phyloP scores from a whole-genome alignment of 2,329 filamentous ascomycete species.

The Aspergillus niger region DNA sequence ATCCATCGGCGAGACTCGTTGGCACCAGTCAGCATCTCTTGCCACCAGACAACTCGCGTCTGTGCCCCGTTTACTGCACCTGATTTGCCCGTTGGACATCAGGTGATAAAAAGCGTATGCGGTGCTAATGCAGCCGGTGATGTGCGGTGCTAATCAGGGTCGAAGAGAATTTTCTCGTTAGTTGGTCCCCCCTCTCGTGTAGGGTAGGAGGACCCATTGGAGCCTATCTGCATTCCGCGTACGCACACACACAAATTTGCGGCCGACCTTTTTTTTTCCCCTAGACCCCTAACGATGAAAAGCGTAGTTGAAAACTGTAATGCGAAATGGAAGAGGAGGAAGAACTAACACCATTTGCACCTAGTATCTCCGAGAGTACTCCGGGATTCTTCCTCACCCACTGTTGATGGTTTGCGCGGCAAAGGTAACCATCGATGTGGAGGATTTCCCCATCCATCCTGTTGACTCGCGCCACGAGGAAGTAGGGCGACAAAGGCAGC shows the following conservation, averaged over 20 bases:
- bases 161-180: background rate
- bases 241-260: background rate
- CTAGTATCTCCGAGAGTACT: background rate
- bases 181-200: background rate
- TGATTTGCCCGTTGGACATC: constrained; percentile 19
- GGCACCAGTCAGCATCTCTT: constrained; percentile 15
- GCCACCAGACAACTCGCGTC: constrained; percentile 11
- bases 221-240: background rate
- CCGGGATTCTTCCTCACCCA: too few species aligned
- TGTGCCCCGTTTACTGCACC: constrained; percentile 14
- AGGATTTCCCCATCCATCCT: background rate
- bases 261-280: too few species aligned
- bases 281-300: background rate
- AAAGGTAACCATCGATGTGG: background rate
- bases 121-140: constrained; percentile 21
- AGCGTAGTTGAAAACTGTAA: background rate
- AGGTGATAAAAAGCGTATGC: constrained; percentile 21
- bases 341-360: background rate
- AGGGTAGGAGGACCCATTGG: constrained; percentile 10
- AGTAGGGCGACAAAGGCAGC: background rate
- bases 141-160: constrained; percentile 16
- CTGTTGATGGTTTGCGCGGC: background rate
- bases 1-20: constrained; percentile 10
- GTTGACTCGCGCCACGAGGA: background rate
- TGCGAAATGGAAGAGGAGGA: background rate